phyloP scores from a whole-genome alignment of 2,329 filamentous ascomycete species.

The Clonostachys byssicola region DNA sequence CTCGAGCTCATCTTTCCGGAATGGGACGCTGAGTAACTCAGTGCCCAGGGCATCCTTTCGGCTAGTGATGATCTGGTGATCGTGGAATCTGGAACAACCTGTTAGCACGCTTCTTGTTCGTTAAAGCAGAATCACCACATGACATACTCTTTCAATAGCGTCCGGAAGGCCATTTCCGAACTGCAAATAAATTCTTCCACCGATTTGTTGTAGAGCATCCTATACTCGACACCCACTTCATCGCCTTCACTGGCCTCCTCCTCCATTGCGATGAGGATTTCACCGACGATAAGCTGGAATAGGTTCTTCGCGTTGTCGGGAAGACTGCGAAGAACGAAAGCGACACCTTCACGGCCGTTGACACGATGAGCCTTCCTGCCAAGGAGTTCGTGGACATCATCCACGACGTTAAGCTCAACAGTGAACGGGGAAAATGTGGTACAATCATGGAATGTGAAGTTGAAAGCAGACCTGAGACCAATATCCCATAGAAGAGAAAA shows the following conservation, averaged over 20 bases:
- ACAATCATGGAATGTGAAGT: conserved; percentile 88
- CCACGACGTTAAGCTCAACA: conserved; percentile 74
- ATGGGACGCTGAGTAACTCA: conserved; percentile 80
- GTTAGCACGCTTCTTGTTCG: conserved; percentile 13
- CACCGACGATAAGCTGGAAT: conserved; percentile 79
- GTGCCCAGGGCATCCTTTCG: conserved; percentile 81
- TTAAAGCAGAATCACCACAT: background rate
- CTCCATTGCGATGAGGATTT: conserved; percentile 70
- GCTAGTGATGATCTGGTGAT: conserved; percentile 95
- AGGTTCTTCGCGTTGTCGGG: conserved; percentile 89
- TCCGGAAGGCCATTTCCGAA: conserved; percentile 93
- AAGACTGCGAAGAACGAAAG: conserved; percentile 83
- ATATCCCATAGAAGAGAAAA: conserved; percentile 90
- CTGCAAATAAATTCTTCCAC: conserved; percentile 96
- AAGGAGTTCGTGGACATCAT: conserved; percentile 84
- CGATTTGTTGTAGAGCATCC: conserved; percentile 89
- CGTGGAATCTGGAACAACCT: conserved; percentile 66
- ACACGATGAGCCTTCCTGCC: conserved; percentile 75
- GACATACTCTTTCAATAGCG: conserved; percentile 81
- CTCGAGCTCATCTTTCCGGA: conserved; percentile 84
- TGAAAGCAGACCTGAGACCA: conserved; percentile 74
- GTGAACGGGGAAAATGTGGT: conserved; percentile 80
- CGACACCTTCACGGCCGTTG: conserved; percentile 86
- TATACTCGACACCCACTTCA: conserved; percentile 74
- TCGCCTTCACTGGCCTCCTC: conserved; percentile 49